Percentiles rank a stretch among this genome's conserved stretches.
Conservation (phyloP, 352 stramenopile genomes). For the Pythium graminicola region DNA sequence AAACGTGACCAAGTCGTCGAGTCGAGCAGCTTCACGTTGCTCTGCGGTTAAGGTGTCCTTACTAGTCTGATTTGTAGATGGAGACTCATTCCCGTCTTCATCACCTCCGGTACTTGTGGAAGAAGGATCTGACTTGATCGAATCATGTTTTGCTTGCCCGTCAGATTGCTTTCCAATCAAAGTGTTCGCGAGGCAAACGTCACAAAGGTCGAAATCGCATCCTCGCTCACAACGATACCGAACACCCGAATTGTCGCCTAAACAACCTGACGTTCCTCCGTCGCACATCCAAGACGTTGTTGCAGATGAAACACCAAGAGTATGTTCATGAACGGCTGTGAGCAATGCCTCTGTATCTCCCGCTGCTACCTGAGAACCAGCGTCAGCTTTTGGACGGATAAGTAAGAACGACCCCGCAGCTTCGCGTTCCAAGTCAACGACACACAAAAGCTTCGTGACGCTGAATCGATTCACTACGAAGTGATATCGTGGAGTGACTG, state of each 20-base stretch:
- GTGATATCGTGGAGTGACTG: conserved; percentile 37
- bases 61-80: neutral
- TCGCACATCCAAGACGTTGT: conserved; percentile 75
- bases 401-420: conserved; percentile 54
- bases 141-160: neutral
- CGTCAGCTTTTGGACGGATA: conserved; percentile 22
- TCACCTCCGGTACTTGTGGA: neutral
- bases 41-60: neutral
- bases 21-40: conserved; percentile 16
- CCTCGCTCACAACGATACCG: conserved; percentile 56
- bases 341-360: conserved; percentile 24
- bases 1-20: conserved; percentile 40
- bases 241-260: conserved; percentile 46
- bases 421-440: conserved; percentile 46
- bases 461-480: conserved; percentile 61
- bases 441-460: conserved; percentile 36
- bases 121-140: neutral
- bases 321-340: conserved; percentile 52
- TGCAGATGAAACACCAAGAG: conserved; percentile 35
- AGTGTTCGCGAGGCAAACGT: conserved; percentile 43
- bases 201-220: conserved; percentile 76
- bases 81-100: neutral
- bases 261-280: conserved; percentile 41
- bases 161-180: conserved; percentile 25
- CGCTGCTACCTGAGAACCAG: neutral